Conservation (phyloP, 441 rosid genomes). For the Populus trichocarpa region DNA sequence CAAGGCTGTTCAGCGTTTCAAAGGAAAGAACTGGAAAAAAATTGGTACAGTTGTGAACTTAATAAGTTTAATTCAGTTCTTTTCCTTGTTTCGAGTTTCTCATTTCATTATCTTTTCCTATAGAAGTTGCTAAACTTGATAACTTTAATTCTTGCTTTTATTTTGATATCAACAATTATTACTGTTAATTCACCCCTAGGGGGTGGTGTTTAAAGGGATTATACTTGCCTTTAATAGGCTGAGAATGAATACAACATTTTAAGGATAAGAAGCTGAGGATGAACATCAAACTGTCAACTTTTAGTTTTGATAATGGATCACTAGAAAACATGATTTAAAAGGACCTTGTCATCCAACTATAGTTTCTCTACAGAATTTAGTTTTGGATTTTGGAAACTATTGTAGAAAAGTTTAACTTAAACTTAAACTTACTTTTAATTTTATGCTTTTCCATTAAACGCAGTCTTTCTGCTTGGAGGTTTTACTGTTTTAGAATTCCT, state of each 20-base stretch:
- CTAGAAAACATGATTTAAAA: too few species aligned
- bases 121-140: background rate
- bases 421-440: too few species aligned
- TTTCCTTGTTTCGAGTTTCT: background rate
- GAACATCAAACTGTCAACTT: background rate
- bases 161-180: background rate
- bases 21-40: constrained; percentile 99
- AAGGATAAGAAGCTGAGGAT: background rate
- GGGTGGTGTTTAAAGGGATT: background rate
- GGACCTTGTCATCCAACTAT: too few species aligned
- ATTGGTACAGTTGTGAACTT: constrained; percentile 50
- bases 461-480: too few species aligned
- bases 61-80: background rate
- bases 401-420: too few species aligned
- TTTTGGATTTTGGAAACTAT: too few species aligned
- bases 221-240: background rate
- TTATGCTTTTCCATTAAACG: too few species aligned
- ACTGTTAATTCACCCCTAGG: too few species aligned
- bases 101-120: background rate
- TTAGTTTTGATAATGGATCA: background rate
- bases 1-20: constrained; percentile 89
- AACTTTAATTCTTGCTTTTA: background rate
- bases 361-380: too few species aligned
- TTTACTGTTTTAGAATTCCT: too few species aligned
- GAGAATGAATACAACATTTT: background rate